These are phyloP conservation scores for Gardenia jasminoides DNA, from an alignment of 257 asterid genomes.

Conservation along the genomic window DNA sequence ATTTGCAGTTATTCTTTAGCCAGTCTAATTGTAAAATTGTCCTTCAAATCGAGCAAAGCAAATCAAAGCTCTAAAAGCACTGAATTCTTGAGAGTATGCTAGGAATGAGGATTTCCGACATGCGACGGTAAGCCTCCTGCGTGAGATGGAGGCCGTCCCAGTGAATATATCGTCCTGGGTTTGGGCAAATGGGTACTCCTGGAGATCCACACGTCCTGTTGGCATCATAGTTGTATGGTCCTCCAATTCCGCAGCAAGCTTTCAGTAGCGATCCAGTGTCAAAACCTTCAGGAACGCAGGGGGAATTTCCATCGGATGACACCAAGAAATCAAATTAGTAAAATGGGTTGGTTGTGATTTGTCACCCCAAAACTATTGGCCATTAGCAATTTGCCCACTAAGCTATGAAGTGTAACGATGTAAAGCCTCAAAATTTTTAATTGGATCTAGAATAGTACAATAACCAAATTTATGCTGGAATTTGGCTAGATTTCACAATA, in stretches of 20 bases:
- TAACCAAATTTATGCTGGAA: no score
- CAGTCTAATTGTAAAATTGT: no score
- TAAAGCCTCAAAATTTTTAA: no score
- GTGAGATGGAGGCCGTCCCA: background rate
- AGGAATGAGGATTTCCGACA: background rate
- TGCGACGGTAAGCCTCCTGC: background rate
- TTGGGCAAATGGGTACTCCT: constrained; percentile 6
- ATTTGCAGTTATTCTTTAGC: no score
- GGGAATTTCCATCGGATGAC: background rate
- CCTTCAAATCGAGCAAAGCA: no score
- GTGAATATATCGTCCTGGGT: background rate
- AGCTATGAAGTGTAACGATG: no score
- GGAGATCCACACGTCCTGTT: constrained; percentile 11
- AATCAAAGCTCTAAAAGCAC: background rate
- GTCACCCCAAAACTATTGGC: no score
- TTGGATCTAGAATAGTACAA: no score
- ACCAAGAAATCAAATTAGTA: no score
- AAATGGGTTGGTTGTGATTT: no score
- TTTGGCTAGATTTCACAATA: no score
- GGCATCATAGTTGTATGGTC: background rate
- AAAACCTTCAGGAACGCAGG: constrained; percentile 10
- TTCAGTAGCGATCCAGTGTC: background rate
- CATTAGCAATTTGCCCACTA: no score
- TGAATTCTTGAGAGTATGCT: background rate
- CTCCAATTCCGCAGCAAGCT: constrained; percentile 19